Conservation (phyloP, 805 yeast genomes). For the Spathaspora passalidarum region DNA sequence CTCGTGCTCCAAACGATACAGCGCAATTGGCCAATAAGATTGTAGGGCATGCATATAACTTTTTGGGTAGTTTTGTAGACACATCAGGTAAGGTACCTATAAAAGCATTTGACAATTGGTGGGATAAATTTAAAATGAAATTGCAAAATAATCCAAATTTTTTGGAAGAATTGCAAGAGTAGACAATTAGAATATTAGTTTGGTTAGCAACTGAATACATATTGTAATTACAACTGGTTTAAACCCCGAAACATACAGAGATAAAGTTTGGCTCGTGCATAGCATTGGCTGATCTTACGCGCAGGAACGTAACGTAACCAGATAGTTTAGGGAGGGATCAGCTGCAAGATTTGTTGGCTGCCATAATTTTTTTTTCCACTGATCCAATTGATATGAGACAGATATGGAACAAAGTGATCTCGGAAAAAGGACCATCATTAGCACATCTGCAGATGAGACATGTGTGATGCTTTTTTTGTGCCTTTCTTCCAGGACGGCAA, state of each 20-base stretch:
- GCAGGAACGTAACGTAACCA: neutral
- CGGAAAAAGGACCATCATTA: neutral
- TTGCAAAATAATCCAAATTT: slow-evolving; percentile 80
- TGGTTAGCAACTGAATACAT: neutral
- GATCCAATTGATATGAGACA: neutral
- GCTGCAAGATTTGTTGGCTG: too few species aligned
- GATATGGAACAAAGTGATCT: neutral
- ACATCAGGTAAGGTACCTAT: slow-evolving; percentile 78
- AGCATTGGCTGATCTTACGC: neutral
- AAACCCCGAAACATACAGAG: neutral
- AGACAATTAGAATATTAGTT: neutral
- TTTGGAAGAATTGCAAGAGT: slow-evolving; percentile 44
- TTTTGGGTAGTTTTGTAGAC: slow-evolving; percentile 83
- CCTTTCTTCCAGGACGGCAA: neutral
- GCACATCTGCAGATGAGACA: too few species aligned
- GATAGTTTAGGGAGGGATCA: too few species aligned
- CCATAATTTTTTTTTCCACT: too few species aligned
- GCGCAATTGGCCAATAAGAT: slow-evolving; percentile 80
- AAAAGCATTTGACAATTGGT: slow-evolving; percentile 88
- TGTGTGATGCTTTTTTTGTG: too few species aligned
- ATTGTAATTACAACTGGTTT: neutral
- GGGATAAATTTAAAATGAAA: slow-evolving; percentile 83
- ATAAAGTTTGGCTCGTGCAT: neutral
- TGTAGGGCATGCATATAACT: slow-evolving; percentile 90
- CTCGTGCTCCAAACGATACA: slow-evolving; percentile 21